These are phyloP conservation scores for Amanita jacksonii DNA, from an alignment of 768 basidiomycete species.

Conservation along the genomic window DNA sequence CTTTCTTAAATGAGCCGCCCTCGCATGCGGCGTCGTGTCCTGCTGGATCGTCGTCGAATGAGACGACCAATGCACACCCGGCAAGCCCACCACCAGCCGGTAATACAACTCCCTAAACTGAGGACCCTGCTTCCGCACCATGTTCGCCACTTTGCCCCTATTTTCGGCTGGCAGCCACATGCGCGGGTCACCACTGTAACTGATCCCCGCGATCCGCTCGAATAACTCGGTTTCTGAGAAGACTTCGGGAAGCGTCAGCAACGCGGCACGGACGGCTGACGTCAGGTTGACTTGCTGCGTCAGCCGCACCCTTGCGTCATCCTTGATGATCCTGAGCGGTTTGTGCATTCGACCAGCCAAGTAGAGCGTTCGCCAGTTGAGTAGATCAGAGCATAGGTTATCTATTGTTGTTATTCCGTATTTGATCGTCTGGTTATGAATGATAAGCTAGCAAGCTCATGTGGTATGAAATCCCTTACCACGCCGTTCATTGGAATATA, in stretches of 20 bases:
- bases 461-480: constrained; percentile 39
- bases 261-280: constrained; percentile 82
- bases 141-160: constrained; percentile 88
- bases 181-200: constrained; percentile 84
- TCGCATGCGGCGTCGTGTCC: constrained; percentile 58
- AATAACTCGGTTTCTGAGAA: constrained; percentile 83
- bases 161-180: constrained; percentile 96
- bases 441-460: constrained; percentile 8
- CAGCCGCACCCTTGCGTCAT: constrained; percentile 84
- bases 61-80: constrained; percentile 67
- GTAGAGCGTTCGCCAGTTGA: constrained; percentile 91
- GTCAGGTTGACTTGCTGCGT: constrained; percentile 92
- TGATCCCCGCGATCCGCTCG: constrained; percentile 75
- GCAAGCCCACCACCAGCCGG: constrained; percentile 64
- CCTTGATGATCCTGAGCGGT: constrained; percentile 86
- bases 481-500: constrained; percentile 77
- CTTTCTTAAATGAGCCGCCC: constrained; percentile 68
- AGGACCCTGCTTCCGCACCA: constrained; percentile 70
- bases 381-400: constrained; percentile 78
- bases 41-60: constrained; percentile 53
- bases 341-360: constrained; percentile 97
- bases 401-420: constrained; percentile 94
- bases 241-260: constrained; percentile 72
- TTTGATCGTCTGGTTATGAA: constrained; percentile 66
- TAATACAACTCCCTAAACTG: constrained; percentile 89